Evolutionary conservation across 2,329 filamentous ascomycete species (phyloP).

Genomic region (Aaosphaeria pasadenensis): DNA sequence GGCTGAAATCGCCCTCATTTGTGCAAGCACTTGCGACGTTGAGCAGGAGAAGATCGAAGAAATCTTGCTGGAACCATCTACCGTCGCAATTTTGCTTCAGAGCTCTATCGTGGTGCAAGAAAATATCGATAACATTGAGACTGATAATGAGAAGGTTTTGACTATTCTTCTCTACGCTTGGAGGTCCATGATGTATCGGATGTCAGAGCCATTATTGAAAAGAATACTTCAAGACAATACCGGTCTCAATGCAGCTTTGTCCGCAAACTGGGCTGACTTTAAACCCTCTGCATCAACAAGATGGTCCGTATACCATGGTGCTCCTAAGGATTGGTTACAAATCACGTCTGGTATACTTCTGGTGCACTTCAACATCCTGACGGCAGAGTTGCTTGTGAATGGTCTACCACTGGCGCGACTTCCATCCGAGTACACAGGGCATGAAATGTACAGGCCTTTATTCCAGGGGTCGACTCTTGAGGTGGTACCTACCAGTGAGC

Average conservation of each 20-base stretch:
- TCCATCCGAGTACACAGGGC: conserved; percentile 43
- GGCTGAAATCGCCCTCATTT: conserved; percentile 43
- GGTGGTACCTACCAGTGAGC: conserved; percentile 39
- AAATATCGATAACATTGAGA: conserved; percentile 3
- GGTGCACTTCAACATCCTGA: conserved; percentile 52
- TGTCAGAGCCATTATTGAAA: conserved; percentile 5
- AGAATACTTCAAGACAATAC: conserved; percentile 11
- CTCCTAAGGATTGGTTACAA: conserved; percentile 31
- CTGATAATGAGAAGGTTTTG: conserved; percentile 3
- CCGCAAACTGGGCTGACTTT: conserved; percentile 18
- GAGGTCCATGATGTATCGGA: conserved; percentile 1
- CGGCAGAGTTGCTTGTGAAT: conserved; percentile 52
- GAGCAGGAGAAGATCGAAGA: conserved; percentile 28
- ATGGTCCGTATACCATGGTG: conserved; percentile 10
- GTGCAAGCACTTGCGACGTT: conserved; percentile 46
- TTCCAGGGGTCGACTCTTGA: conserved; percentile 45
- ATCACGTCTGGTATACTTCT: not conserved
- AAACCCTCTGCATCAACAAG: not conserved
- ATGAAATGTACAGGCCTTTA: conserved; percentile 41
- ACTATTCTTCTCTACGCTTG: conserved; percentile 12
- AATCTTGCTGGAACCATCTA: conserved; percentile 20
- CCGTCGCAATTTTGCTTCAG: conserved; percentile 14
- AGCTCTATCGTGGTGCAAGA: conserved; percentile 20
- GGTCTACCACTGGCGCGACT: conserved; percentile 49
- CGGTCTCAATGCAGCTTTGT: conserved; percentile 15